Evolutionary conservation across 176 grass and related monocot species (phyloP).

Genomic region (Eragrostis curvula): DNA sequence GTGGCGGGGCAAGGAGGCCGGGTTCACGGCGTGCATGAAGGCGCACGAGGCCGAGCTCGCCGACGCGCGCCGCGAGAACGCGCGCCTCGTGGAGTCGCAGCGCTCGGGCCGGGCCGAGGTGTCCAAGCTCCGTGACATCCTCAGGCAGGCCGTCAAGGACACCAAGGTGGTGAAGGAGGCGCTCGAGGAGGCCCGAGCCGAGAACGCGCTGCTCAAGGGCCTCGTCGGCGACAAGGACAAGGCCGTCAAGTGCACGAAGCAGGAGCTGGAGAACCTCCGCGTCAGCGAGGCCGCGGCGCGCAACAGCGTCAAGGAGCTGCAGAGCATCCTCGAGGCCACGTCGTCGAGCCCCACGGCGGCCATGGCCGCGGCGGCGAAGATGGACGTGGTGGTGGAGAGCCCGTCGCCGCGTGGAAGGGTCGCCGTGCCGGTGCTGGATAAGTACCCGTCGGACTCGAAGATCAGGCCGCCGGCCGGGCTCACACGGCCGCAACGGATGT

Average conservation of each 20-base stretch:
- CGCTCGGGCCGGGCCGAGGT: conserved; percentile 67
- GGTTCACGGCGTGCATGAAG: conserved; percentile 83
- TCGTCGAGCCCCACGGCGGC: conserved; percentile 48
- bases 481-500: conserved; percentile 48
- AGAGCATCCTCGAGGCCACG: conserved; percentile 69
- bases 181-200: conserved; percentile 57
- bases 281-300: conserved; percentile 74
- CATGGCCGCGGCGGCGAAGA: background rate
- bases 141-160: conserved; percentile 86
- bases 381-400: conserved; percentile 49
- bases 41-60: conserved; percentile 63
- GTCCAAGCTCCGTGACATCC: conserved; percentile 84
- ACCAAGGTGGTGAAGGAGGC: conserved; percentile 72
- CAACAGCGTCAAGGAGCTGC: conserved; percentile 76
- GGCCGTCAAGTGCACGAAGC: conserved; percentile 47
- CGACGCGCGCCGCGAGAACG: conserved; percentile 53
- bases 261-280: conserved; percentile 71
- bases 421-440: conserved; percentile 24
- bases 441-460: conserved; percentile 54
- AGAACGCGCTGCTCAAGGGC: conserved; percentile 70
- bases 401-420: conserved; percentile 28
- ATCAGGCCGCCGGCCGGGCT: conserved; percentile 43
- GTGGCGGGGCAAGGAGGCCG: conserved; percentile 70
- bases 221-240: conserved; percentile 66
- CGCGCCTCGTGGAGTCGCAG: conserved; percentile 55